A percentile compares a stretch with the other conserved stretches of the same genome.
Conservation (phyloP, 2,329 filamentous ascomycete species). For the Beauveria medogensis region DNA sequence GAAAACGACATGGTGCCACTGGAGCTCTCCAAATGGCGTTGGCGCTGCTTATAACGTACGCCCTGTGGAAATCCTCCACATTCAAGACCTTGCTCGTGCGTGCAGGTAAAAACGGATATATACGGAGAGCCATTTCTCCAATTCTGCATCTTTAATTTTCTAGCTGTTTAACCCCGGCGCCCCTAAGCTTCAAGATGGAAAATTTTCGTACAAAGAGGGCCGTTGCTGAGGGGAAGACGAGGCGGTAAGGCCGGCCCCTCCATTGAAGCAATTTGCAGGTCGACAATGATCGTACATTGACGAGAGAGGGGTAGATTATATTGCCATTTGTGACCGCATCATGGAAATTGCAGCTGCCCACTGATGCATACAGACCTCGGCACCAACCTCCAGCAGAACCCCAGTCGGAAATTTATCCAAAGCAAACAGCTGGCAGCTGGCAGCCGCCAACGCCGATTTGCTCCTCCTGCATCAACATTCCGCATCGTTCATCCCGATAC, state of each 20-base stretch:
- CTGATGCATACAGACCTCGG: background rate
- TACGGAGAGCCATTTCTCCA: background rate
- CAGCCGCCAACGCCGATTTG: background rate
- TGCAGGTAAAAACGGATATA: background rate
- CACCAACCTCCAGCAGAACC: background rate
- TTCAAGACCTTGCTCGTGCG: background rate
- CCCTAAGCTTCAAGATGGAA: background rate
- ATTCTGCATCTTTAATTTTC: background rate
- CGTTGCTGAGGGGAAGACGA: background rate
- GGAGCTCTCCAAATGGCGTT: background rate
- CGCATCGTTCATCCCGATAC: background rate
- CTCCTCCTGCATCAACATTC: background rate
- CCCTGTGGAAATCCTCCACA: slow-evolving; percentile 9
- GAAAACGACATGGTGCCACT: background rate
- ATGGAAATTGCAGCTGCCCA: background rate
- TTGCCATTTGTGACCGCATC: background rate
- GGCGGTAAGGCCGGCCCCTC: slow-evolving; percentile 7
- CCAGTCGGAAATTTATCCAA: background rate
- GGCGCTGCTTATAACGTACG: background rate
- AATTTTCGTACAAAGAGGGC: slow-evolving; percentile 1
- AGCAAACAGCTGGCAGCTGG: background rate
- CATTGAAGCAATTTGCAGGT: background rate
- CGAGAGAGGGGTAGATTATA: background rate
- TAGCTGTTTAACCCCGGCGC: background rate
- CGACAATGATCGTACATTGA: background rate